A percentile compares a stretch with the other conserved stretches of the same genome.
phyloP scores from a whole-genome alignment of 106 monocot genomes.

The Phalaenopsis equestris region DNA sequence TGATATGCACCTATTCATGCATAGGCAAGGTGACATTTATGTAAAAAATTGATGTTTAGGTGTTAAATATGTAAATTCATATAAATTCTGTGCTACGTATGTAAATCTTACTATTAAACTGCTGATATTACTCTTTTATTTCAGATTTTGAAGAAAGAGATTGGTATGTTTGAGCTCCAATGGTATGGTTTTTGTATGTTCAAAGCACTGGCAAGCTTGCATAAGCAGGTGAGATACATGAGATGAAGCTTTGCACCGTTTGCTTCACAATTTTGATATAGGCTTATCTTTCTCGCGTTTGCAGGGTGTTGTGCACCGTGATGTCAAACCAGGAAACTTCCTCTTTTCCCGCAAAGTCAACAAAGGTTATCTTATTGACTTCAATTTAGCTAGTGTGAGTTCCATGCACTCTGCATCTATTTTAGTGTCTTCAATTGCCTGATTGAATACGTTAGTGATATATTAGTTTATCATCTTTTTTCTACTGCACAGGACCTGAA shows the following conservation, averaged over 20 bases:
- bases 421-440: background rate
- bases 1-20: no score
- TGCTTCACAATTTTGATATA: background rate
- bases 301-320: constrained; percentile 85
- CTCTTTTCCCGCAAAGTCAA: constrained; percentile 69
- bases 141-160: constrained; percentile 75
- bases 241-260: background rate
- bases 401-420: constrained; percentile 4
- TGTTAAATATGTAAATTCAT: no score
- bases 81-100: no score
- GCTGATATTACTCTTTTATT: constrained; percentile 1
- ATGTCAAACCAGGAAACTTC: constrained; percentile 96
- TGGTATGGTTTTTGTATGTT: constrained; percentile 98
- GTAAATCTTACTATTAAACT: background rate
- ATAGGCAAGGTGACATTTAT: no score
- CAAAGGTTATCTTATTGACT: constrained; percentile 97
- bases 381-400: constrained; percentile 89
- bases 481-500: constrained; percentile 62
- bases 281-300: constrained; percentile 5
- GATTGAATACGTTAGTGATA: background rate
- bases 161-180: constrained; percentile 57
- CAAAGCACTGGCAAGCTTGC: constrained; percentile 85
- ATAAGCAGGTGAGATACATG: constrained; percentile 58
- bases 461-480: background rate
- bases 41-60: no score